Base-by-base conservation (phyloP, 2,329 filamentous ascomycete genomes). In the Lachnellula hyalina region DNA sequence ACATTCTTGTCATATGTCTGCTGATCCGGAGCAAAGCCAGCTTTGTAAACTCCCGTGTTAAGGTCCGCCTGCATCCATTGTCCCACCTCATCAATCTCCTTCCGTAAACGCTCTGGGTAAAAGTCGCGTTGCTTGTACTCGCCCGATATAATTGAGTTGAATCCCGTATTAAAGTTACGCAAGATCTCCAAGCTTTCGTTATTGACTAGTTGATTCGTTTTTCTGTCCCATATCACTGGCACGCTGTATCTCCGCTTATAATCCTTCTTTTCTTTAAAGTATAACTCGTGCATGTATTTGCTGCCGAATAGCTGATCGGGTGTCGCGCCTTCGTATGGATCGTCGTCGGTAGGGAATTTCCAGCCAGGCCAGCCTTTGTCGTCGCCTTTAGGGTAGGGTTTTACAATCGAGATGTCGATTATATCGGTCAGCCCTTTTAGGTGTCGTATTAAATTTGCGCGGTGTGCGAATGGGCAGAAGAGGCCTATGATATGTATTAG, bases 361-460 rank as follows among this genome's bases (percentile, higher is more conserved):
- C 85, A 88, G 55, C 85, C 83, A 0, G 81, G 80, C 80, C 82
- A 86, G 35, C 84, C 83, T 7, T 78, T 76, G 17, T 78, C 75
- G 60, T 84, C 77, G 49, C 82, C 83, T 65, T 87, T 88, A 0
- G 85, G 85, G 58, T 87, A 87, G 0, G 84, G 79, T 60, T 80
- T 80, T 1, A 66, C 62, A 28, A 63, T 58, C 1, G 62, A 63
- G 41, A 64, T 35, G 21, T 78, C 77, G 62, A 99, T 85, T 60
- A 93, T 78, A 54, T 94, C 86, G 63, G 96, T 89, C 0, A 99
- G 79, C 0, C 92, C 93, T 76, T 97, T 97, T 66, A 97, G 80
- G 70, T 90, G 87, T 55, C 92, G 82, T 4, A 89, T 87, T 63
- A 97, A 95, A 63, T 96, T 78, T 0, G 89, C 87, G 40, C 94